Base-by-base conservation (phyloP, 805 yeast species). In the Nakazawaea populi region DNA sequence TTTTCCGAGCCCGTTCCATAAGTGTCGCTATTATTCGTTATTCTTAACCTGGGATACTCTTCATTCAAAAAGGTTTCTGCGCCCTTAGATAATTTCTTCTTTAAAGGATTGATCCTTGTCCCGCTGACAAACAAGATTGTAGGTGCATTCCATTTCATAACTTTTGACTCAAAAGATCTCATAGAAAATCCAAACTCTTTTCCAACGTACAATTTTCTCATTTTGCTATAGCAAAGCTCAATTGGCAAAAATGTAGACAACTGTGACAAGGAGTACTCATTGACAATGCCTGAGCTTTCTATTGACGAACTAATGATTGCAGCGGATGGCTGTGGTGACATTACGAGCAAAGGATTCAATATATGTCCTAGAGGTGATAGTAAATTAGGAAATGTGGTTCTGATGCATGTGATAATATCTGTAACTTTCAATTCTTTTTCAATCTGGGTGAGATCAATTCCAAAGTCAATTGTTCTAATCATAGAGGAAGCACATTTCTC, bases 101-200 rank as follows among this genome's bases (percentile, higher is more conserved):
- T 67, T 51, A 67, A 66, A 37, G 60, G 48, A 42, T 66, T 62
- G 28, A 83, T 62, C 44, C 80, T 62, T 56, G 73, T 76, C 0
- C 97, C 98, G 3, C 80, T 76, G 0, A 92, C 71, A 0, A 91
- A 53, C 7, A 91, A 56, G 1, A 92, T 63, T 0, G 96, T 80
- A 0, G 97, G 96, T 0, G 96, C 94, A 57, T 80, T 82, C 96
- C 97, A 92, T 58, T 90, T 89, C 71, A 89, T 81, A 0, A 85
- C 86, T 55, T 84, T 88, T 51, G 85, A 77, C 66, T 91, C 96
- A 52, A 92, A 76, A 0, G 96, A 85, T 32, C 96, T 70, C 77
- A 91, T 88, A 0, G 96, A 88, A 63, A 87, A 92, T 1, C 98
- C 98, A 46, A 82, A 73, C 45, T 80, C 85, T 8, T 89, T 70